Evolutionary conservation across 1,139 yeast genomes (phyloP).

Genomic region (Candida labiduridarum): DNA sequence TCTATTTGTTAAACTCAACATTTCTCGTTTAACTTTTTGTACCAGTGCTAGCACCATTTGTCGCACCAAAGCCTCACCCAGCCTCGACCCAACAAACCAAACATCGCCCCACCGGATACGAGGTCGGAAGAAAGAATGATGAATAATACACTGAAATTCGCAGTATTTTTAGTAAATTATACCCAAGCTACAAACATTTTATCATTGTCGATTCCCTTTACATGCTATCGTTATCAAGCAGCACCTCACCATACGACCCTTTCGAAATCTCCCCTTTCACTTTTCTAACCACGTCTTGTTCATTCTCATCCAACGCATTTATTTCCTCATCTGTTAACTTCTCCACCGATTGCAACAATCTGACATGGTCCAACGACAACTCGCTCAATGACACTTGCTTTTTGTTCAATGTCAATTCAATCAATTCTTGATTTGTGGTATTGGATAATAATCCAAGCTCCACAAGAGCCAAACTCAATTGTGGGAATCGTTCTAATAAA

Average conservation of each 20-base stretch:
- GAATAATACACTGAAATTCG: too few species aligned
- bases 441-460: constrained; percentile 70
- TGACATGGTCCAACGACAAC: constrained; percentile 51
- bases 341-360: constrained; percentile 56
- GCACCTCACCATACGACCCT: constrained; percentile 48
- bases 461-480: constrained; percentile 77
- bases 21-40: neutral
- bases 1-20: neutral
- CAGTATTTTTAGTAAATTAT: too few species aligned
- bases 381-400: constrained; percentile 41
- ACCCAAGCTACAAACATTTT: too few species aligned
- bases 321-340: constrained; percentile 67
- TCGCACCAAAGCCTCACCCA: too few species aligned
- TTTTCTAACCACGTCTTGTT: constrained; percentile 40
- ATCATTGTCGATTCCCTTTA: neutral
- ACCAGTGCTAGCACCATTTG: neutral
- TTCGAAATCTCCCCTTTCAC: constrained; percentile 44
- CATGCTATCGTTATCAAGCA: constrained; percentile 1
- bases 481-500: constrained; percentile 72
- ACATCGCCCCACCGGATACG: too few species aligned
- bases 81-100: too few species aligned
- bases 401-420: constrained; percentile 45
- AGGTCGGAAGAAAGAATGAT: too few species aligned
- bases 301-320: constrained; percentile 59
- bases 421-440: constrained; percentile 55